Conservation (phyloP, 352 stramenopile species). For the Phytophthora ohioensis region DNA sequence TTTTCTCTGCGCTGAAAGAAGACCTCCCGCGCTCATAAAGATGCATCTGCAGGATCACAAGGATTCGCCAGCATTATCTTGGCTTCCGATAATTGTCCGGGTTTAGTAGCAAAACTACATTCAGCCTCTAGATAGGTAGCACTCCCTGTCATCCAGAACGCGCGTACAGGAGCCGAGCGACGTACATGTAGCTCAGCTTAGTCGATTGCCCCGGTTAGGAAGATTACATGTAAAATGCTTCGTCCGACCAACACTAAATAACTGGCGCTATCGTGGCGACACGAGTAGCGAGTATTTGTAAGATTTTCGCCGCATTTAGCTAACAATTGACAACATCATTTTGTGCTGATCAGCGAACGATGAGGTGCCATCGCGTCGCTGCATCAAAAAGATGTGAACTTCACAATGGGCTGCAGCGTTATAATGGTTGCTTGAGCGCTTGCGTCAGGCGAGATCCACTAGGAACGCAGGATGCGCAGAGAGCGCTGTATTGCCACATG, state of each 20-base stretch:
- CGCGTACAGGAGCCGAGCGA: too few species aligned
- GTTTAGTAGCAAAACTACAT: neutral
- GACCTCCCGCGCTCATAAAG: neutral
- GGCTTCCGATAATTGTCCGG: too few species aligned
- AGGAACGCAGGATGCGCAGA: neutral
- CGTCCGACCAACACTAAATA: neutral
- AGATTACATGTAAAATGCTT: neutral
- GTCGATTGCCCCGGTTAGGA: neutral
- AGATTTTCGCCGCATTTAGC: neutral
- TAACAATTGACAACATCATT: neutral
- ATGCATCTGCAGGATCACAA: neutral
- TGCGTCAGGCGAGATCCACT: neutral
- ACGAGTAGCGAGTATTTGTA: neutral
- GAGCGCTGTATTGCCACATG: neutral
- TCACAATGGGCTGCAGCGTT: neutral
- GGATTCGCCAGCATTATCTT: neutral
- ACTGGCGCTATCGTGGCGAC: neutral
- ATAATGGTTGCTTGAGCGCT: neutral
- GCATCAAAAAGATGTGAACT: neutral
- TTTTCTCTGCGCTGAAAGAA: neutral
- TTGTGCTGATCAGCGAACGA: neutral
- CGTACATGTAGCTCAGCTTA: neutral
- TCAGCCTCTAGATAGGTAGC: neutral
- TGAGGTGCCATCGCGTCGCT: neutral
- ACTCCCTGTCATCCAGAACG: too few species aligned